Evolutionary conservation across 2,329 filamentous ascomycete species (phyloP), one percentile per base, ranked within the genome.

Genomic region (Epichloe baconii): DNA sequence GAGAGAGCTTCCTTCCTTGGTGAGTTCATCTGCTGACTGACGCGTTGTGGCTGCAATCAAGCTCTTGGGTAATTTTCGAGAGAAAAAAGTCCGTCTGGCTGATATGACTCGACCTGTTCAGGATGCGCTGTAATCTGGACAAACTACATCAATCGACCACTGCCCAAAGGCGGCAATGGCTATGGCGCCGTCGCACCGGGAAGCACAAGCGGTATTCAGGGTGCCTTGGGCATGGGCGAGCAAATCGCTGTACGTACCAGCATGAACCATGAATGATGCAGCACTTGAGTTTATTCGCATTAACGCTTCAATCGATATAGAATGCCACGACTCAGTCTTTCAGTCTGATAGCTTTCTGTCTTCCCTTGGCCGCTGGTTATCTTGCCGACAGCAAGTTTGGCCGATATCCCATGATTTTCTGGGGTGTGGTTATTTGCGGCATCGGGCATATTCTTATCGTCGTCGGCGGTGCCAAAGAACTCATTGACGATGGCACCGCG

Each of bases 391-490:
- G 82, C 51, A 82, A 79, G 58, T 77, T 78, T 43, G 85, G 85
- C 52, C 82, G 84, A 54, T 89, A 82, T 69, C 75, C 74, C 58
- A 83, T 86, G 41, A 88, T 89, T 59, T 79, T 82, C 64, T 77
- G 78, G 61, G 83, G 85, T 55, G 80, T 86, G n/a, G 68, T 67
- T 2, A 73, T 85, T 41, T 83, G 84, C 50, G 78, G 85, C 63
- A 44, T 85, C 34, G 84, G 83, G 7, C 82, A 88, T 58, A 64
- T 80, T n/a, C 76, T 89, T 49, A 73, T 89, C 52, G 76, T 86
- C 54, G 70, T 77, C 19, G 82, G 83, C 1, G 81, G 72, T 38
- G 64, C 71, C 23, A 71, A 68, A 53, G 54, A 61, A 8, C 68
- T 77, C 3, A 64, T 77, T 21, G 68, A 65, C 19, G 67, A 66